Evolutionary conservation across 129 eudicot species (phyloP).

Genomic region (Lactuca saligna): DNA sequence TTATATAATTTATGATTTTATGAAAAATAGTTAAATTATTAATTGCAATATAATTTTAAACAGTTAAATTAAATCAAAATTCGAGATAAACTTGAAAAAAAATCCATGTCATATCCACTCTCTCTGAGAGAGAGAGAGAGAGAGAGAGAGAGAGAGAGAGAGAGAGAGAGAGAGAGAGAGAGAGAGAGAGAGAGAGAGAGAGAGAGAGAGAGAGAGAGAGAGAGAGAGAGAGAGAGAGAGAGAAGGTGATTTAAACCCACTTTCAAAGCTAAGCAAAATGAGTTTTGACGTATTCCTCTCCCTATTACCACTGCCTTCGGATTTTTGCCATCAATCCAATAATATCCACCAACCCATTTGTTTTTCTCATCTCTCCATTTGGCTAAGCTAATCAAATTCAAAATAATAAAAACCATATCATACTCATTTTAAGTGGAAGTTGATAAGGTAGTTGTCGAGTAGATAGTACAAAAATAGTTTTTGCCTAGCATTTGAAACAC

Average conservation of each 20-base stretch:
- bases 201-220: constrained; percentile 18
- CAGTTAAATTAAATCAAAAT: no score
- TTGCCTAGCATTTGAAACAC: no score
- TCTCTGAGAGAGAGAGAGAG: constrained; percentile 5
- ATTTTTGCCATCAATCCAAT: constrained; percentile 32
- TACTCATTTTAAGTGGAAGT: no score
- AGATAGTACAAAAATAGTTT: no score
- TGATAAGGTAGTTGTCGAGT: no score
- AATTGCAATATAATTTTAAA: no score
- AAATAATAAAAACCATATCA: no score
- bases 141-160: constrained; percentile 13
- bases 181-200: constrained; percentile 15
- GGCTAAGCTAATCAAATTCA: no score
- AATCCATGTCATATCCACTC: no score
- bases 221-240: constrained; percentile 13
- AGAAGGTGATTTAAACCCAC: constrained; percentile 39
- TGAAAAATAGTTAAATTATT: no score
- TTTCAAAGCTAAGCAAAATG: constrained; percentile 26
- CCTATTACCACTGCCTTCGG: constrained; percentile 32
- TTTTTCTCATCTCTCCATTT: not conserved
- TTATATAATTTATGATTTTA: no score
- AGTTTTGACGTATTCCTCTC: constrained; percentile 30
- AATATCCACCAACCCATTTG: constrained; percentile 20
- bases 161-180: constrained; percentile 18
- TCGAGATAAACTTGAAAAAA: not conserved